Evolutionary conservation across 257 asterid genomes (phyloP).

Genomic region (Ehretia macrophylla): DNA sequence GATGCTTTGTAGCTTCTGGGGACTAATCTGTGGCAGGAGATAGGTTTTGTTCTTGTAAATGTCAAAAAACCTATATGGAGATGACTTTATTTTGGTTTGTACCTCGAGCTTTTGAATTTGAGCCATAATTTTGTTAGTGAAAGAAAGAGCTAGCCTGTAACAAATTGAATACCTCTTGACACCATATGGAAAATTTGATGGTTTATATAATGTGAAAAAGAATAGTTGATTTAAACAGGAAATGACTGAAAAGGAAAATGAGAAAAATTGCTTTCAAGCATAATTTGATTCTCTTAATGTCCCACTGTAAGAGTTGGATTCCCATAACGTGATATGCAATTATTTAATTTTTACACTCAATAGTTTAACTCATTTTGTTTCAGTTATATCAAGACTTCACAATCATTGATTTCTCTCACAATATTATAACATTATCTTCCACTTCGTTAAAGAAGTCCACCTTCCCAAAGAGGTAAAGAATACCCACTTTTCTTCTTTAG

Average conservation of each 20-base stretch:
- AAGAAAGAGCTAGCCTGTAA: background rate
- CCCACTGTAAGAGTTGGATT: no score
- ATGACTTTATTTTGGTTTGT: constrained; percentile 30
- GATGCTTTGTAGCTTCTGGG: constrained; percentile 36
- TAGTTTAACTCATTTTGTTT: no score
- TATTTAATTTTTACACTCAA: no score
- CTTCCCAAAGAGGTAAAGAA: background rate
- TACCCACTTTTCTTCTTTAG: background rate
- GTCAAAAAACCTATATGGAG: constrained; percentile 38
- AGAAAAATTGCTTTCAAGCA: no score
- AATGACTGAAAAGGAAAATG: no score
- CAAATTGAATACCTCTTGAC: background rate
- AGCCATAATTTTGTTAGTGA: constrained; percentile 25
- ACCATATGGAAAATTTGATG: background rate
- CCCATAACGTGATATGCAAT: no score
- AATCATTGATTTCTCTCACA: no score
- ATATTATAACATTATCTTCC: no score
- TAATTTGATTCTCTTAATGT: no score
- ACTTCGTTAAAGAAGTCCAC: no score
- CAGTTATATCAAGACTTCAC: no score
- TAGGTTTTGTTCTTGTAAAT: constrained; percentile 35
- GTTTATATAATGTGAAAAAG: constrained; percentile 9
- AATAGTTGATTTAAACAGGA: background rate
- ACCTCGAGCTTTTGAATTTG: constrained; percentile 43
- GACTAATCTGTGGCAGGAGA: constrained; percentile 42